A percentile compares a stretch with the other conserved stretches of the same genome.
Evolutionary conservation across 257 asterid genomes (phyloP).

Genomic region (Prunella vulgaris): DNA sequence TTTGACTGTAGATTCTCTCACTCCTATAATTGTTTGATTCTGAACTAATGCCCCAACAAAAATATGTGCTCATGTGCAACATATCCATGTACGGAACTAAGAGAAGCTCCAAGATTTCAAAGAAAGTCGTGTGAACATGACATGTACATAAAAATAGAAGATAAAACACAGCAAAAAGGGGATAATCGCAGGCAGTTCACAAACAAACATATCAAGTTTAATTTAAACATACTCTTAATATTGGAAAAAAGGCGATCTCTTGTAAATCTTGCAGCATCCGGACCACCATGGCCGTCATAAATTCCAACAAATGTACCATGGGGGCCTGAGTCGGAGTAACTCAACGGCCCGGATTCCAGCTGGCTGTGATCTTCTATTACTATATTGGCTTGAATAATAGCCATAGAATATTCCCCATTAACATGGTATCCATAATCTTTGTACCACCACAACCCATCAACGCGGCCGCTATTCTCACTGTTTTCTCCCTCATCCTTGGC

Average conservation of each 20-base stretch:
- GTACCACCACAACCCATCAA: slow-evolving; percentile 73
- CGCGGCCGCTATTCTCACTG: slow-evolving; percentile 34
- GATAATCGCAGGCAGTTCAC: background rate
- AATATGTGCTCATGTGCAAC: background rate
- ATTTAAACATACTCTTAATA: slow-evolving; percentile 49
- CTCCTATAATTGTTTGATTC: slow-evolving; percentile 4
- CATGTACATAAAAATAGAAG: background rate
- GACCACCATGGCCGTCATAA: slow-evolving; percentile 90
- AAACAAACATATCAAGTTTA: background rate
- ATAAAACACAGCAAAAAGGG: background rate
- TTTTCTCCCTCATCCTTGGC: slow-evolving; percentile 39
- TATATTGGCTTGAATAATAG: slow-evolving; percentile 74
- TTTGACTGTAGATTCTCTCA: slow-evolving; percentile 24
- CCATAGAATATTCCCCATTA: slow-evolving; percentile 76
- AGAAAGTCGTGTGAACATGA: background rate
- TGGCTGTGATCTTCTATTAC: slow-evolving; percentile 74
- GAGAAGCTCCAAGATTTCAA: background rate
- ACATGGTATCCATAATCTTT: slow-evolving; percentile 62
- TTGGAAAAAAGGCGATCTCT: slow-evolving; percentile 55
- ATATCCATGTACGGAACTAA: background rate
- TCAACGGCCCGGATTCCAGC: slow-evolving; percentile 74
- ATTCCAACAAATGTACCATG: slow-evolving; percentile 82
- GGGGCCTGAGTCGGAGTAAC: slow-evolving; percentile 53
- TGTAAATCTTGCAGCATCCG: slow-evolving; percentile 63
- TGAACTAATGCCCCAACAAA: background rate